phyloP scores from a whole-genome alignment of 805 yeast species.

The Candida chauliodis region DNA sequence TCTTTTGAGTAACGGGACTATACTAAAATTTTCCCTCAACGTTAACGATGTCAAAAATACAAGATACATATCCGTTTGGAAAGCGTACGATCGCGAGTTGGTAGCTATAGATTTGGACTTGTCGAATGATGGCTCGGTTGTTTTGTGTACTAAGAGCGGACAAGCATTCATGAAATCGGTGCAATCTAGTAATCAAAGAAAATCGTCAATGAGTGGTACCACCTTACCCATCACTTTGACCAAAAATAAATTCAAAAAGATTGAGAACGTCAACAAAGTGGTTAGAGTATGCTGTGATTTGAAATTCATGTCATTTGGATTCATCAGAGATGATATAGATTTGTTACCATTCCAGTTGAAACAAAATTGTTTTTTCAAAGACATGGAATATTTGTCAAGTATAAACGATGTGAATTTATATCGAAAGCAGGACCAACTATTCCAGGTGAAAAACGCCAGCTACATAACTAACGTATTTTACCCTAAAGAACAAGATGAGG shows the following conservation, averaged over 20 bases:
- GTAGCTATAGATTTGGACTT: slow-evolving; percentile 65
- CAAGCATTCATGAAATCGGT: slow-evolving; percentile 49
- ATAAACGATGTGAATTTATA: slow-evolving; percentile 27
- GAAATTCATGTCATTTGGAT: slow-evolving; percentile 60
- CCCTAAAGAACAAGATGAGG: slow-evolving; percentile 17
- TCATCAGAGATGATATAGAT: slow-evolving; percentile 61
- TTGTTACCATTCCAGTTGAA: slow-evolving; percentile 52
- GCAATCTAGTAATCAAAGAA: slow-evolving; percentile 21
- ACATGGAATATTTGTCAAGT: slow-evolving; percentile 55
- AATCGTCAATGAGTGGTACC: slow-evolving; percentile 31
- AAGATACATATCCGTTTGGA: slow-evolving; percentile 56
- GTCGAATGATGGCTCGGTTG: slow-evolving; percentile 62
- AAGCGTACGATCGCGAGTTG: slow-evolving; percentile 54
- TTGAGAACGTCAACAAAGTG: slow-evolving; percentile 55
- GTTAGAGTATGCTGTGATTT: slow-evolving; percentile 65
- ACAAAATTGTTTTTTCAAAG: slow-evolving; percentile 45
- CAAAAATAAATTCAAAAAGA: slow-evolving; percentile 49
- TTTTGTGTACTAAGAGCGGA: slow-evolving; percentile 69
- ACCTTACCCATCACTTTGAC: slow-evolving; percentile 23
- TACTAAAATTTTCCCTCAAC: slow-evolving; percentile 34
- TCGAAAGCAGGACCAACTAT: slow-evolving; percentile 41
- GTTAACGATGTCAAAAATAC: slow-evolving; percentile 31
- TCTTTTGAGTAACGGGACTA: slow-evolving; percentile 58
- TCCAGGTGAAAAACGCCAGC: slow-evolving; percentile 24
- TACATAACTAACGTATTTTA: slow-evolving; percentile 29